Evolutionary conservation across 148 eudicot genomes (phyloP).

Genomic region (Pouteria glomerata): DNA sequence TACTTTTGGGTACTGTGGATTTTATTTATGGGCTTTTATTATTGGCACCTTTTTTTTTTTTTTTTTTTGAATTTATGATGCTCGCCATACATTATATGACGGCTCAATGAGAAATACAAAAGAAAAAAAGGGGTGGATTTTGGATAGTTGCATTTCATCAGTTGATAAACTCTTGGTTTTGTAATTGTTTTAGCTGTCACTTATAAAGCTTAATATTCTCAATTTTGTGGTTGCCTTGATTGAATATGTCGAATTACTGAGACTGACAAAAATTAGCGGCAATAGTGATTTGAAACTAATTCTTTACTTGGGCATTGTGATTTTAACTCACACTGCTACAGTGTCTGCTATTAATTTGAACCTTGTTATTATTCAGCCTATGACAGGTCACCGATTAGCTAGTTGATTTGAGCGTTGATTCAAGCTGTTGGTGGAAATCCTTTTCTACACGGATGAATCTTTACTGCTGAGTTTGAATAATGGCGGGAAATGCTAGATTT

Average conservation of each 20-base stretch:
- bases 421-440: conserved; percentile 9
- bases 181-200: not conserved
- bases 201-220: too few relatives aligned
- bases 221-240: too few relatives aligned
- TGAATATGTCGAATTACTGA: not conserved
- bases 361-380: not conserved
- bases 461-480: conserved; percentile 28
- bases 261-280: not conserved
- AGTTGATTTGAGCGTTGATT: conserved; percentile 18
- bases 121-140: not conserved
- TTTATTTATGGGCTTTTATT: not conserved
- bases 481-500: conserved; percentile 69
- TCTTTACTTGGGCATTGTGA: not conserved
- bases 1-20: conserved; percentile 1
- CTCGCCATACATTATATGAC: not conserved
- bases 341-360: conserved; percentile 1
- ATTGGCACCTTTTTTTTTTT: too few relatives aligned
- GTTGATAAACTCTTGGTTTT: not conserved
- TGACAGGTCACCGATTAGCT: conserved; percentile 24
- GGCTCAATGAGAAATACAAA: not conserved
- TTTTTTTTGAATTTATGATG: not conserved
- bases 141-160: not conserved
- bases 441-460: conserved; percentile 34
- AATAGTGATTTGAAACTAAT: not conserved
- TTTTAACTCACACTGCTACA: not conserved